Evolutionary conservation across 495 filamentous ascomycete species (phyloP).

Genomic region (Astrocystis sublimbata): DNA sequence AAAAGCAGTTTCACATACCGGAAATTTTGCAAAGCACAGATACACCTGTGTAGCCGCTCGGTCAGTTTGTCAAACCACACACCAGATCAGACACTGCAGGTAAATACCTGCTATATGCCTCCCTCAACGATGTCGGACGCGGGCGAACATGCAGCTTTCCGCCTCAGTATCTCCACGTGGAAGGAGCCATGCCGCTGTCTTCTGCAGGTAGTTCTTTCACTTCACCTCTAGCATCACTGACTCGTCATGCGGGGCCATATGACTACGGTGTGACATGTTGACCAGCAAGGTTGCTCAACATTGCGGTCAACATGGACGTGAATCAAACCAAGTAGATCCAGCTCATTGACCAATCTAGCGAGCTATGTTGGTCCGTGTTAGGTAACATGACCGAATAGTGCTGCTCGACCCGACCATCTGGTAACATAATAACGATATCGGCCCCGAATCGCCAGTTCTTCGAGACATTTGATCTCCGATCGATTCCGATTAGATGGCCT

Average conservation of each 20-base stretch:
- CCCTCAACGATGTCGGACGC: not conserved
- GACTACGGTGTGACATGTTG: not conserved
- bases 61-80: not conserved
- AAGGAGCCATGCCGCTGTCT: not conserved
- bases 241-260: not conserved
- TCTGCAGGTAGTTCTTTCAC: not conserved
- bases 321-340: no score
- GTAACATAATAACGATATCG: no score
- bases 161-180: constrained; percentile 8
- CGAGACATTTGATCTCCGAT: no score
- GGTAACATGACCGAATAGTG: no score
- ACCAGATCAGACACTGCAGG: not conserved
- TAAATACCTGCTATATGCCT: not conserved
- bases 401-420: no score
- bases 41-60: not conserved
- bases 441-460: no score
- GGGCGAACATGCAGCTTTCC: not conserved
- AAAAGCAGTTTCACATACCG: not conserved
- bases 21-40: not conserved
- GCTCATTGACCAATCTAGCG: no score
- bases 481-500: no score
- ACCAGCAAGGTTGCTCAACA: no score
- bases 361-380: no score
- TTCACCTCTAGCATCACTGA: not conserved
- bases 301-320: no score